Percentiles rank a stretch among this genome's conserved stretches.
Conservation (phyloP, 208 protist genomes). For the Leishmania major region DNA sequence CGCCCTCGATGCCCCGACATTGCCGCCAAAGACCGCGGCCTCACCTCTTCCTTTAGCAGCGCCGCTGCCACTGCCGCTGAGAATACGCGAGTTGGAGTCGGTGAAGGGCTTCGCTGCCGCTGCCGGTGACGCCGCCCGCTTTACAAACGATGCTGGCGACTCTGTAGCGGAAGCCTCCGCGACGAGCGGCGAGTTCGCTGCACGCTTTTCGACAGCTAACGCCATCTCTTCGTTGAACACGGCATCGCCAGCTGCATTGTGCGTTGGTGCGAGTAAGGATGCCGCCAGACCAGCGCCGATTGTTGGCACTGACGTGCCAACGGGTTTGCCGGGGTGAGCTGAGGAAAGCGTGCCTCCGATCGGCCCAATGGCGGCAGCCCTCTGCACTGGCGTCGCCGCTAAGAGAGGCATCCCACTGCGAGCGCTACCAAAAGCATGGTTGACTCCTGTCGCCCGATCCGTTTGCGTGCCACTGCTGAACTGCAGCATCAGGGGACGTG, state of each 20-base stretch:
- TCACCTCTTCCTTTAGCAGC: not conserved
- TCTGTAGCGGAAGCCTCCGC: not conserved
- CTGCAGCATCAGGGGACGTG: constrained; percentile 3
- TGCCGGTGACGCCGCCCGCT: not conserved
- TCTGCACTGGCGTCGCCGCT: constrained; percentile 7
- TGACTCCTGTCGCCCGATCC: not conserved
- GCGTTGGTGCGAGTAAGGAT: not conserved
- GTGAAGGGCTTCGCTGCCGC: constrained; percentile 5
- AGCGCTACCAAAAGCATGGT: not conserved
- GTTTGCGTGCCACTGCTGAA: constrained; percentile 14
- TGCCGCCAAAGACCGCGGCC: not conserved
- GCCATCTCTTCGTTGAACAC: not conserved
- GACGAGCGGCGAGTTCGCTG: not conserved
- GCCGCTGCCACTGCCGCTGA: not conserved
- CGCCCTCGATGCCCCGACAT: not conserved
- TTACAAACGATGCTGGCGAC: constrained; percentile 20
- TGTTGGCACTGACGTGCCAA: not conserved
- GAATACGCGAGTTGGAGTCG: not conserved
- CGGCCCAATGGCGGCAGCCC: not conserved
- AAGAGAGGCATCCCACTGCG: constrained; percentile 17
- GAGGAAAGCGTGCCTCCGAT: not conserved
- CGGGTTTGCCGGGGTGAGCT: not conserved
- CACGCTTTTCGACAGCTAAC: too few species aligned
- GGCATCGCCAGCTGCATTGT: not conserved
- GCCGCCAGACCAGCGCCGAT: not conserved